phyloP scores from a whole-genome alignment of 140 eudicot genomes.

The Flaveria floridana region DNA sequence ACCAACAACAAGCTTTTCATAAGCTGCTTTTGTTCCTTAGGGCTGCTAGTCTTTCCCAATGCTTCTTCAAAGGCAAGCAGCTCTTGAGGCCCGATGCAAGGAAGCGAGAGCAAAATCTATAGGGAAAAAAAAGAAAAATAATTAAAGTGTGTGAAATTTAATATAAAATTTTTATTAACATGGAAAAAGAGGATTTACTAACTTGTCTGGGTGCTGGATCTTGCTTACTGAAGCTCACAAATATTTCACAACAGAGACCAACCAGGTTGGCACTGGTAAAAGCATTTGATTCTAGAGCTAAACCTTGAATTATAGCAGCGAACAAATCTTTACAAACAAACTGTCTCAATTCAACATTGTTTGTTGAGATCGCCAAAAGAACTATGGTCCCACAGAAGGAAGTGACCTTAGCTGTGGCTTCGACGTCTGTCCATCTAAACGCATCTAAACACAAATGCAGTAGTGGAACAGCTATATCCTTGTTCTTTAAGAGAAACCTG shows the following conservation, averaged over 20 bases:
- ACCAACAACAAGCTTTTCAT: slow-evolving; percentile 74
- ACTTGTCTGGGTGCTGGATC: slow-evolving; percentile 90
- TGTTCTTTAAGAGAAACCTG: slow-evolving; percentile 71
- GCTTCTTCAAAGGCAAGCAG: slow-evolving; percentile 89
- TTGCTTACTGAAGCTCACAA: slow-evolving; percentile 56
- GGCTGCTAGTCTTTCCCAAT: slow-evolving; percentile 73
- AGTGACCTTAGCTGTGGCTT: slow-evolving; percentile 60
- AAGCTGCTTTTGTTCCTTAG: slow-evolving; percentile 91
- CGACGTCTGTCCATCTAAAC: slow-evolving; percentile 84
- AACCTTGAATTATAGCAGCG: slow-evolving; percentile 66
- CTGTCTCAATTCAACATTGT: slow-evolving; percentile 62
- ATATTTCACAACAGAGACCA: slow-evolving; percentile 80
- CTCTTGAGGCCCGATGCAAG: slow-evolving; percentile 70
- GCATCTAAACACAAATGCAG: slow-evolving; percentile 72
- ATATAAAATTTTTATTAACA: not conserved
- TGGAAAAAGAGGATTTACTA: slow-evolving; percentile 22
- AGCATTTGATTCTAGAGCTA: slow-evolving; percentile 82
- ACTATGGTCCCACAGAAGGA: slow-evolving; percentile 71
- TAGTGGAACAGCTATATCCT: slow-evolving; percentile 66
- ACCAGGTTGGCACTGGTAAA: slow-evolving; percentile 60
- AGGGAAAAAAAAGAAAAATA: not conserved
- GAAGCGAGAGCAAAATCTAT: slow-evolving; percentile 88
- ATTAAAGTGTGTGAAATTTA: not conserved
- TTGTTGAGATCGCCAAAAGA: slow-evolving; percentile 55
- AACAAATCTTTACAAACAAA: slow-evolving; percentile 84